A percentile compares a stretch with the other conserved stretches of the same genome.
phyloP scores from a whole-genome alignment of 2,329 filamentous ascomycete genomes.

The Fusarium longipes region DNA sequence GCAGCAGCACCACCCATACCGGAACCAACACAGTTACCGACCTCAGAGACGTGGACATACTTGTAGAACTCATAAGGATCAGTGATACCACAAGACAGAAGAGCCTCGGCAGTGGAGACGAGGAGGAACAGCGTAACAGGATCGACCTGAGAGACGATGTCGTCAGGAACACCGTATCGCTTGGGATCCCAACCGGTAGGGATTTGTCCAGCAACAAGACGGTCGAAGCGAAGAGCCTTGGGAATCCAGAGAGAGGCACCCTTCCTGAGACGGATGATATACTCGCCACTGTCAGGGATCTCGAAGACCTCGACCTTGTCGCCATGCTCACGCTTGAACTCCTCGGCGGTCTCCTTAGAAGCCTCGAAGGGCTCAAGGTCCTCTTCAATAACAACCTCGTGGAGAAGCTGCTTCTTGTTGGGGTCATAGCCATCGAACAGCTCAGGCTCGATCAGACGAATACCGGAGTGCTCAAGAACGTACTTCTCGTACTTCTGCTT shows the following conservation, averaged over 20 bases:
- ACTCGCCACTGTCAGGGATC: slow-evolving; percentile 92
- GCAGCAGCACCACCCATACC: slow-evolving; percentile 96
- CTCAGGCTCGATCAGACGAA: slow-evolving; percentile 96
- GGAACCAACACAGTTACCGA: slow-evolving; percentile 98
- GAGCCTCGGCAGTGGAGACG: slow-evolving; percentile 90
- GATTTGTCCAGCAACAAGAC: slow-evolving; percentile 95
- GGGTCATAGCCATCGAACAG: slow-evolving; percentile 97
- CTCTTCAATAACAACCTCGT: slow-evolving; percentile 97
- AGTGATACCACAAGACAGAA: slow-evolving; percentile 93
- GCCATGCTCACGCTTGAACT: slow-evolving; percentile 96
- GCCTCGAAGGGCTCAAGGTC: slow-evolving; percentile 97
- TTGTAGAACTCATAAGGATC: slow-evolving; percentile 99
- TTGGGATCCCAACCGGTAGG: slow-evolving; percentile 98
- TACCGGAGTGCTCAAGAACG: slow-evolving; percentile 96
- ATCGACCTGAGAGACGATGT: slow-evolving; percentile 97
- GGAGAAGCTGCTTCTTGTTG: slow-evolving; percentile 97
- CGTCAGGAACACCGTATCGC: slow-evolving; percentile 94
- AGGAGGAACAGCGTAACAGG: slow-evolving; percentile 96
- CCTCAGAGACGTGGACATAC: slow-evolving; percentile 97
- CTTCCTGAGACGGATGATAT: slow-evolving; percentile 93
- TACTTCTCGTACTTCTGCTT: slow-evolving; percentile 98
- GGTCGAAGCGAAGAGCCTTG: slow-evolving; percentile 96
- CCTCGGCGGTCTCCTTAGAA: slow-evolving; percentile 95
- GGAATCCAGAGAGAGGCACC: slow-evolving; percentile 94
- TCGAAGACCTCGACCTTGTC: slow-evolving; percentile 99